A percentile compares a stretch with the other conserved stretches of the same genome.
Evolutionary conservation across 2,329 filamentous ascomycete genomes (phyloP).

Genomic region (Aphanocladium album): DNA sequence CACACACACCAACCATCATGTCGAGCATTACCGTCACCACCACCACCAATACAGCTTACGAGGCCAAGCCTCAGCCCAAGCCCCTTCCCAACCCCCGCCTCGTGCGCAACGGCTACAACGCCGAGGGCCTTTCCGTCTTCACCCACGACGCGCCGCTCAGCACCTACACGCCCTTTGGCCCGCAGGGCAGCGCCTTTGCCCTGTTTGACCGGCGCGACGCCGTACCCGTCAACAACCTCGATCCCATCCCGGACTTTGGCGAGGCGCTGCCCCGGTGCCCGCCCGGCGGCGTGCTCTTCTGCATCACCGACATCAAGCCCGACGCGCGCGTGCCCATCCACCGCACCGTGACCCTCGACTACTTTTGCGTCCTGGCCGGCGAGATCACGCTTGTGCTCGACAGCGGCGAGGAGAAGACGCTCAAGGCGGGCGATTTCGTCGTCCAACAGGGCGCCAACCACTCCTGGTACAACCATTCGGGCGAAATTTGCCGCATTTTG

Average conservation of each 20-base stretch:
- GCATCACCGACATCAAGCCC: conserved; percentile 28
- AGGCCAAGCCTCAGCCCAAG: background rate
- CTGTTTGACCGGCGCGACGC: conserved; percentile 24
- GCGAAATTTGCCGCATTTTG: conserved; percentile 32
- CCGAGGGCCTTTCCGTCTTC: conserved; percentile 29
- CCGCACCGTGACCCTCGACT: conserved; percentile 37
- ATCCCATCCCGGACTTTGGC: conserved; percentile 12
- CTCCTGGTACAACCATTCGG: conserved; percentile 37
- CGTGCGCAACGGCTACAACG: conserved; percentile 25
- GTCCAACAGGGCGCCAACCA: conserved; percentile 40
- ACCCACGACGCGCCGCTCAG: conserved; percentile 21
- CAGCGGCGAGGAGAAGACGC: conserved; percentile 33
- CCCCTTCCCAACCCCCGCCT: conserved; percentile 21
- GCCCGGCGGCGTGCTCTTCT: conserved; percentile 30
- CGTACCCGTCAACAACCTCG: conserved; percentile 28
- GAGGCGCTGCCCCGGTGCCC: conserved; percentile 30
- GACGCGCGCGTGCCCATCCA: conserved; percentile 32
- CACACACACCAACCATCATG: background rate
- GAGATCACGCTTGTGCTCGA: conserved; percentile 37
- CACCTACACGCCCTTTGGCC: conserved; percentile 28
- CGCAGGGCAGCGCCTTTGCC: conserved; percentile 24
- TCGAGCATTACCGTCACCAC: background rate
- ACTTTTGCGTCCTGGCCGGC: conserved; percentile 34
- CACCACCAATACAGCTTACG: background rate
- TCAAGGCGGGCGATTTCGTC: conserved; percentile 34